Evolutionary conservation across 2,329 filamentous ascomycete genomes (phyloP).

Genomic region (Coniochaeta sp.): DNA sequence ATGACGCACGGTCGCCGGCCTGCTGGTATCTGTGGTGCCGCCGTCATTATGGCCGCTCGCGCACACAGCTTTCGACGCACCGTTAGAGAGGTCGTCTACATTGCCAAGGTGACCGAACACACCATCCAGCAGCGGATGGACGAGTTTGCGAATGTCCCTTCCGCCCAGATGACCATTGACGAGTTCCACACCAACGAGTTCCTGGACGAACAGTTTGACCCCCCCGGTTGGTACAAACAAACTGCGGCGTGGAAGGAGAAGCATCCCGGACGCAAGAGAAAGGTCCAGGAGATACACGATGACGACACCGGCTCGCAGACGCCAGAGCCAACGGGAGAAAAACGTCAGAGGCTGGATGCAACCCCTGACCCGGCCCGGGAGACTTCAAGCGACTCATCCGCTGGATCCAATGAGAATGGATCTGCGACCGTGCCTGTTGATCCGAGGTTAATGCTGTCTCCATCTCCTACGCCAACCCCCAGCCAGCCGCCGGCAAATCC

Average conservation of each 20-base stretch:
- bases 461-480: slow-evolving; percentile 18
- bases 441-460: neutral
- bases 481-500: slow-evolving; percentile 29
- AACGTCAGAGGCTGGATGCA: slow-evolving; percentile 12
- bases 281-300: slow-evolving; percentile 37
- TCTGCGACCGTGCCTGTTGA: slow-evolving; percentile 1
- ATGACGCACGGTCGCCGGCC: slow-evolving; percentile 92
- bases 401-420: slow-evolving; percentile 4
- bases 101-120: slow-evolving; percentile 91
- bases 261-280: slow-evolving; percentile 37
- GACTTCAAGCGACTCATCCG: slow-evolving; percentile 3
- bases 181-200: slow-evolving; percentile 64
- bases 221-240: slow-evolving; percentile 72
- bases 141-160: slow-evolving; percentile 85
- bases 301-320: slow-evolving; percentile 32
- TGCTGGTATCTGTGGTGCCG: slow-evolving; percentile 89
- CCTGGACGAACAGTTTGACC: slow-evolving; percentile 53
- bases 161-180: slow-evolving; percentile 77
- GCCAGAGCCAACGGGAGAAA: slow-evolving; percentile 11
- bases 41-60: slow-evolving; percentile 85
- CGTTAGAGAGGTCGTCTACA: slow-evolving; percentile 91
- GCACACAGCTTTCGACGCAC: slow-evolving; percentile 98
- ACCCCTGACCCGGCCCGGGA: slow-evolving; percentile 2
- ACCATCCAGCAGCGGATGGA: slow-evolving; percentile 88
- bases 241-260: slow-evolving; percentile 42